phyloP scores from a whole-genome alignment of 225 moss, liverwort and hornwort genomes.

The Marchantia polymorpha region DNA sequence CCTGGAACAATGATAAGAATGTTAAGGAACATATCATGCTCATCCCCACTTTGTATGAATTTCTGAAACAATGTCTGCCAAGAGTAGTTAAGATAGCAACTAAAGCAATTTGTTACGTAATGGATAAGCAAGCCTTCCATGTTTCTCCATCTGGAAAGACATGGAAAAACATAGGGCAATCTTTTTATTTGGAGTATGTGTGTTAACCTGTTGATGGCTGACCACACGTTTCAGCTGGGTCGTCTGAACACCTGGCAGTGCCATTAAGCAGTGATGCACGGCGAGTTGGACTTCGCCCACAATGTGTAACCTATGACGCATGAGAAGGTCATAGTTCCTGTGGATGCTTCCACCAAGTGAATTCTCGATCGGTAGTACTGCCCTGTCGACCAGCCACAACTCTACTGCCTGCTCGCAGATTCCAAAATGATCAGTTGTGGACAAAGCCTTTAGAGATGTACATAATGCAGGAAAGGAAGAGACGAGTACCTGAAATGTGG shows the following conservation, averaged over 20 bases:
- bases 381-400: constrained; percentile 56
- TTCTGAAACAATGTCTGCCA: constrained; percentile 63
- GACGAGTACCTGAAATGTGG: constrained; percentile 49
- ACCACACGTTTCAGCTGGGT: background rate
- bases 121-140: too few species aligned
- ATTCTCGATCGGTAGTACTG: constrained; percentile 1
- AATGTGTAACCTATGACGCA: constrained; percentile 6
- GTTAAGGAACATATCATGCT: background rate
- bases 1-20: constrained; percentile 31
- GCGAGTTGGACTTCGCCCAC: constrained; percentile 11
- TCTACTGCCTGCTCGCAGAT: constrained; percentile 48
- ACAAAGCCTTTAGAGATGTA: background rate
- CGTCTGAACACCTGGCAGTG: background rate
- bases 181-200: background rate
- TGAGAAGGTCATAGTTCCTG: constrained; percentile 12
- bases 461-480: background rate
- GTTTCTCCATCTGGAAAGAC: too few species aligned
- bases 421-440: background rate
- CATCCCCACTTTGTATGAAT: constrained; percentile 19
- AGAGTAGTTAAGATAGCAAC: constrained; percentile 62
- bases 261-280: constrained; percentile 6
- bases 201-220: constrained; percentile 47
- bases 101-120: constrained; percentile 17
- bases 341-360: constrained; percentile 10
- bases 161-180: background rate